Evolutionary conservation across 148 eudicot species (phyloP).

Genomic region (Chenopodium suecicum): DNA sequence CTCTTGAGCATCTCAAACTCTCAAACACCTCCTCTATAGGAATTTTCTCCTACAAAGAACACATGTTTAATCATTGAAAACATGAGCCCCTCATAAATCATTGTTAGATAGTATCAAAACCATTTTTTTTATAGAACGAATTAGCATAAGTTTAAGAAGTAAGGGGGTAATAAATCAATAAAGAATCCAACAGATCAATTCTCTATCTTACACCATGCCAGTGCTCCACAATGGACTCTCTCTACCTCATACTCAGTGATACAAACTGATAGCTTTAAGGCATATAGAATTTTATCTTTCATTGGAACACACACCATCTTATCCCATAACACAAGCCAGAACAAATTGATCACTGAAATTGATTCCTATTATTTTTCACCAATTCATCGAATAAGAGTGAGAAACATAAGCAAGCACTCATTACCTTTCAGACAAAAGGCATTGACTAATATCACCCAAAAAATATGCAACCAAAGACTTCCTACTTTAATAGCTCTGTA

Average conservation of each 20-base stretch:
- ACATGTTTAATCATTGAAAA: not conserved
- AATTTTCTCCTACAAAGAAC: constrained; percentile 53
- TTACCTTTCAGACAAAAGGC: not conserved
- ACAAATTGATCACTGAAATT: not conserved
- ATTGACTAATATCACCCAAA: not conserved
- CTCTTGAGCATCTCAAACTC: constrained; percentile 50
- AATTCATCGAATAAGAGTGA: not conserved
- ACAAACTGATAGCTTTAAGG: no score
- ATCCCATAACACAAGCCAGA: no score
- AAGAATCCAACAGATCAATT: not conserved
- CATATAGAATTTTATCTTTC: no score
- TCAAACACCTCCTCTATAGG: constrained; percentile 73
- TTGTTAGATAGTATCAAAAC: not conserved
- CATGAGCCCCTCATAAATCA: not conserved
- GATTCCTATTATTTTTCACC: not conserved
- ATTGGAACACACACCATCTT: no score
- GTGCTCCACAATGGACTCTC: no score
- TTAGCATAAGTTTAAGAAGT: not conserved
- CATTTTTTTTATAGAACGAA: not conserved
- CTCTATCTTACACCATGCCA: no score
- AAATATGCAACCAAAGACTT: not conserved
- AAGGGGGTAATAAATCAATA: not conserved
- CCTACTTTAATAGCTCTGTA: no score
- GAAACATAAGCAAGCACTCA: not conserved
- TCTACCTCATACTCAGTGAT: no score